Evolutionary conservation across 2,329 filamentous ascomycete species (phyloP).

Genomic region (Clonostachys byssicola): DNA sequence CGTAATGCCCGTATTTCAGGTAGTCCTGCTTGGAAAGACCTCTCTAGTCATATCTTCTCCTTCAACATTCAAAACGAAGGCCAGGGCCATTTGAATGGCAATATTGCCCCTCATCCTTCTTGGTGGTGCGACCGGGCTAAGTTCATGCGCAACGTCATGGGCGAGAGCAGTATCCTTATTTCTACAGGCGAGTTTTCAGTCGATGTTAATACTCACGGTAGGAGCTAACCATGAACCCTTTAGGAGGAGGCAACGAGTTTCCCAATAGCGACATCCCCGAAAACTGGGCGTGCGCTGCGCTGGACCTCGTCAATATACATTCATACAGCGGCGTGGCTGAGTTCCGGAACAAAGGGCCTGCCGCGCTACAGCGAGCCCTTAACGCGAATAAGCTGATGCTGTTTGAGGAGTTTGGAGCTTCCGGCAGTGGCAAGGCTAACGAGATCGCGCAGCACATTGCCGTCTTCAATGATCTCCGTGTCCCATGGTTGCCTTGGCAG

Average conservation of each 20-base stretch:
- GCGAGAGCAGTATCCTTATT: background rate
- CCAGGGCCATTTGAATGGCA: slow-evolving; percentile 2
- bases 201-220: background rate
- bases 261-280: slow-evolving; percentile 1
- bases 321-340: slow-evolving; percentile 2
- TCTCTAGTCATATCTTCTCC: slow-evolving; percentile 1
- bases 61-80: slow-evolving; percentile 4
- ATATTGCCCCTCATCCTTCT: slow-evolving; percentile 1
- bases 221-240: background rate
- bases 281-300: slow-evolving; percentile 1
- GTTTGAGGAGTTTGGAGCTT: slow-evolving; percentile 2
- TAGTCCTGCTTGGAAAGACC: slow-evolving; percentile 2
- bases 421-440: background rate
- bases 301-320: slow-evolving; percentile 1
- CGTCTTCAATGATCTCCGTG: slow-evolving; percentile 1
- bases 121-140: slow-evolving; percentile 3
- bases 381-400: slow-evolving; percentile 1
- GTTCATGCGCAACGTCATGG: slow-evolving; percentile 2
- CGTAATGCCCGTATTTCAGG: background rate
- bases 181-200: background rate
- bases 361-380: slow-evolving; percentile 1
- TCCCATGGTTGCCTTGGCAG: slow-evolving; percentile 3
- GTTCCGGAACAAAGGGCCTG: slow-evolving; percentile 1
- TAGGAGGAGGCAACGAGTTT: slow-evolving; percentile 2
- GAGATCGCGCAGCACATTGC: slow-evolving; percentile 1